phyloP scores from a whole-genome alignment of 768 basidiomycete species.

The Russula foetens region DNA sequence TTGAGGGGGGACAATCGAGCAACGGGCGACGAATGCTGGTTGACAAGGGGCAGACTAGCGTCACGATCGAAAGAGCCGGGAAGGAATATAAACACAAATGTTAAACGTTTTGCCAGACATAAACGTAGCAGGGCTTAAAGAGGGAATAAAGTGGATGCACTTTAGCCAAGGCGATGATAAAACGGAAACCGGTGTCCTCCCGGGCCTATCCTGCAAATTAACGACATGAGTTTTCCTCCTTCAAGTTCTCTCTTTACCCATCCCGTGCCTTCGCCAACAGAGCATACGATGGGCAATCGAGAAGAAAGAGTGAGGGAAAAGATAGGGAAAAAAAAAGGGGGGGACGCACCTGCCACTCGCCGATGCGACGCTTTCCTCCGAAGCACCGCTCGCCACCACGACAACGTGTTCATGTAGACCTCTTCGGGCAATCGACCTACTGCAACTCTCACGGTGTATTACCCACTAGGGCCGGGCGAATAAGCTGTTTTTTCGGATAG shows the following conservation, averaged over 20 bases:
- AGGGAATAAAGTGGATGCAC: conserved; percentile 11
- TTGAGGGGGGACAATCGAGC: conserved; percentile 80
- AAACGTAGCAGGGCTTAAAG: conserved; percentile 45
- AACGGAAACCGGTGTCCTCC: conserved; percentile 42
- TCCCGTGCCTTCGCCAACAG: not conserved
- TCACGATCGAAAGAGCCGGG: conserved; percentile 49
- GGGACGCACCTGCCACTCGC: conserved; percentile 52
- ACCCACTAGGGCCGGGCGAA: too few relatives aligned
- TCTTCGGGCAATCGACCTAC: conserved; percentile 33
- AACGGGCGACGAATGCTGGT: conserved; percentile 88
- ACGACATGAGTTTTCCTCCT: not conserved
- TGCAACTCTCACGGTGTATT: too few relatives aligned
- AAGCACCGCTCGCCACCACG: conserved; percentile 56
- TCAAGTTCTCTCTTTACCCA: too few relatives aligned
- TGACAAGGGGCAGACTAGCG: conserved; percentile 62
- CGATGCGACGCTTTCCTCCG: conserved; percentile 52
- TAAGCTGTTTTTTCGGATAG: too few relatives aligned
- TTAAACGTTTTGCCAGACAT: conserved; percentile 4
- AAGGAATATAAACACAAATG: not conserved
- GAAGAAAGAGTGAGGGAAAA: conserved; percentile 5
- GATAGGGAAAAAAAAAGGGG: not conserved
- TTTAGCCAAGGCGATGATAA: not conserved
- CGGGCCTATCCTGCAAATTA: conserved; percentile 48
- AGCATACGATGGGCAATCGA: too few relatives aligned
- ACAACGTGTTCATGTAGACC: conserved; percentile 55